Conservation (phyloP, 1,284 basidiomycete species). For the Boletus semigastroideus region DNA sequence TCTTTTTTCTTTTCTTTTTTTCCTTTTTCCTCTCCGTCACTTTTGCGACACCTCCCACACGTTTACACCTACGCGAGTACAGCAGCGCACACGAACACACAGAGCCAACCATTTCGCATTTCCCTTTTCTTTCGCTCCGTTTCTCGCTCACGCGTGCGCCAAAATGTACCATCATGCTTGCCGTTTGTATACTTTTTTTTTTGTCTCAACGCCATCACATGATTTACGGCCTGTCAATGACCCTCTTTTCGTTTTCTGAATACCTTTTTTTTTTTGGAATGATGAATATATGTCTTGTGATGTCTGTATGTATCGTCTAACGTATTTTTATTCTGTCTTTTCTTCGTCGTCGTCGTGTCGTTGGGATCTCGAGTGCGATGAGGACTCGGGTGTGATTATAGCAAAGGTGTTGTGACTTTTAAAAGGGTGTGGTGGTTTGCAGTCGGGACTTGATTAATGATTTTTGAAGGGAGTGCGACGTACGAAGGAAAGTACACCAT, state of each 20-base stretch:
- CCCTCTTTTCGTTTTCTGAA: too few relatives aligned
- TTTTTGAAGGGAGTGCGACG: too few relatives aligned
- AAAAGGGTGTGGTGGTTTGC: too few relatives aligned
- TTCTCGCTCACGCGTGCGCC: neutral
- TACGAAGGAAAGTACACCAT: too few relatives aligned
- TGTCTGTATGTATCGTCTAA: slow-evolving; percentile 2
- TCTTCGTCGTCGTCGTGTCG: too few relatives aligned
- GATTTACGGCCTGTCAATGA: too few relatives aligned
- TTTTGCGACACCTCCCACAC: slow-evolving; percentile 6
- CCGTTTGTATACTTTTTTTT: too few relatives aligned
- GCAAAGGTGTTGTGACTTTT: too few relatives aligned
- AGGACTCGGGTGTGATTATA: neutral
- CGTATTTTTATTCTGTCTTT: slow-evolving; percentile 12
- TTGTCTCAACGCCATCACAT: too few relatives aligned
- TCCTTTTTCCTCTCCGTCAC: neutral
- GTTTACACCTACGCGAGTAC: neutral
- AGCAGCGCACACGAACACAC: neutral
- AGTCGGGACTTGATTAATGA: too few relatives aligned
- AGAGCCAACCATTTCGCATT: neutral
- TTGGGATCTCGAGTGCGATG: neutral
- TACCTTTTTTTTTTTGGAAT: too few relatives aligned
- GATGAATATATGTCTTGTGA: neutral
- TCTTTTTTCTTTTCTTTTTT: neutral
- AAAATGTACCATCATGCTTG: slow-evolving; percentile 11
- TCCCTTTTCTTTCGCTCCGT: neutral